Conservation (phyloP, 2,329 filamentous ascomycete species). For the Cytospora schulzeri region DNA sequence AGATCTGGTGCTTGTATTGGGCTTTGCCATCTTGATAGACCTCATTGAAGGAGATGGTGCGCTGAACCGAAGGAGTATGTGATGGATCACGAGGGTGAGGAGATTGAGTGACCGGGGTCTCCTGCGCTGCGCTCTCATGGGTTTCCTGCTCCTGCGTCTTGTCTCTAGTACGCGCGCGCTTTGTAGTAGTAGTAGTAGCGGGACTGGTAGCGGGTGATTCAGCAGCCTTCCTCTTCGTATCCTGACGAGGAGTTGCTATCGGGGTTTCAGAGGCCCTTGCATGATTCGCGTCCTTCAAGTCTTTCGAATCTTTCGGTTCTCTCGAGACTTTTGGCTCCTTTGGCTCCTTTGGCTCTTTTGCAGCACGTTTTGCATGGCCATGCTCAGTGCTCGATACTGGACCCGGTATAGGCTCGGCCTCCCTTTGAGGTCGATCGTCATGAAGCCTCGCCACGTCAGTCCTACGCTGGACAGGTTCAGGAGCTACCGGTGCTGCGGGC, state of each 20-base stretch:
- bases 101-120: constrained; percentile 4
- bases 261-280: background rate
- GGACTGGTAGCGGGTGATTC: constrained; percentile 5
- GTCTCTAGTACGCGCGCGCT: constrained; percentile 24
- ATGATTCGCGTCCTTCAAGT: background rate
- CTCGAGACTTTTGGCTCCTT: background rate
- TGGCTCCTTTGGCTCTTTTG: background rate
- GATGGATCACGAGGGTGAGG: background rate
- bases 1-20: constrained; percentile 38
- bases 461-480: constrained; percentile 4
- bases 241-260: constrained; percentile 5
- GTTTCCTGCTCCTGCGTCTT: background rate
- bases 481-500: background rate
- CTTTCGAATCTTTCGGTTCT: background rate
- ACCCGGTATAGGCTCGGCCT: background rate
- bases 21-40: constrained; percentile 40
- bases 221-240: constrained; percentile 25
- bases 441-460: background rate
- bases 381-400: background rate
- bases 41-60: constrained; percentile 40
- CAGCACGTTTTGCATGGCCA: background rate
- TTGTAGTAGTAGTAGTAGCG: background rate
- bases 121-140: background rate
- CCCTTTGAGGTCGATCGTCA: constrained; percentile 3
- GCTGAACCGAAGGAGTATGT: constrained; percentile 6